phyloP scores from a whole-genome alignment of 2,329 filamentous ascomycete genomes.

The Scleromitrula shiraiana region DNA sequence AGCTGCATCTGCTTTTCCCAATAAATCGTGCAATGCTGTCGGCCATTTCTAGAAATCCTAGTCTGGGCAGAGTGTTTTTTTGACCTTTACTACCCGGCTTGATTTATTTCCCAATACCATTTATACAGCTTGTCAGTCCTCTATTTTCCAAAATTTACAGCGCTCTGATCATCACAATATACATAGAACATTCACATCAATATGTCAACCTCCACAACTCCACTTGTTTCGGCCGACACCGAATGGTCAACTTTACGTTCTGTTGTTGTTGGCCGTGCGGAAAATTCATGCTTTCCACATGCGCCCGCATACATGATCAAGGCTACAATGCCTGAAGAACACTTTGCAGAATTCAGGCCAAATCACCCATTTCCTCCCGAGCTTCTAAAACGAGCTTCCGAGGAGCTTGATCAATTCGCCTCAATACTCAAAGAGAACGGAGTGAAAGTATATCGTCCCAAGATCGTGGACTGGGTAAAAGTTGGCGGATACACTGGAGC shows the following conservation, averaged over 20 bases:
- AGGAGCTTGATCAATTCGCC: background rate
- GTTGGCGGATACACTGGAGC: background rate
- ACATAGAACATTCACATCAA: background rate
- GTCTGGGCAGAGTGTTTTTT: background rate
- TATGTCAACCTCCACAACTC: background rate
- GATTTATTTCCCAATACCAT: too few relatives aligned
- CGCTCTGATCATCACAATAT: too few relatives aligned
- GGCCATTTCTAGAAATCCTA: too few relatives aligned
- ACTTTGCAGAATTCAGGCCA: background rate
- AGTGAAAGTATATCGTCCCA: background rate
- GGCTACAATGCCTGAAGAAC: background rate
- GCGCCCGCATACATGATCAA: background rate
- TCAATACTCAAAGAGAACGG: background rate
- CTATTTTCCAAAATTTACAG: too few relatives aligned
- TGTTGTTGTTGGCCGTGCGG: background rate
- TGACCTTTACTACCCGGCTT: background rate
- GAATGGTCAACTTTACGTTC: background rate
- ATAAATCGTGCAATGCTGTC: too few relatives aligned
- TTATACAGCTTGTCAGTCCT: too few relatives aligned
- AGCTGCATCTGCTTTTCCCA: too few relatives aligned
- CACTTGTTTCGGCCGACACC: background rate
- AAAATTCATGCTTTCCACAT: background rate
- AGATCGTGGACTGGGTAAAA: background rate
- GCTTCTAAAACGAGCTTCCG: background rate
- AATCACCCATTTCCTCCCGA: background rate